Conservation (phyloP, 495 filamentous ascomycete species). For the Xylaria intraflava region DNA sequence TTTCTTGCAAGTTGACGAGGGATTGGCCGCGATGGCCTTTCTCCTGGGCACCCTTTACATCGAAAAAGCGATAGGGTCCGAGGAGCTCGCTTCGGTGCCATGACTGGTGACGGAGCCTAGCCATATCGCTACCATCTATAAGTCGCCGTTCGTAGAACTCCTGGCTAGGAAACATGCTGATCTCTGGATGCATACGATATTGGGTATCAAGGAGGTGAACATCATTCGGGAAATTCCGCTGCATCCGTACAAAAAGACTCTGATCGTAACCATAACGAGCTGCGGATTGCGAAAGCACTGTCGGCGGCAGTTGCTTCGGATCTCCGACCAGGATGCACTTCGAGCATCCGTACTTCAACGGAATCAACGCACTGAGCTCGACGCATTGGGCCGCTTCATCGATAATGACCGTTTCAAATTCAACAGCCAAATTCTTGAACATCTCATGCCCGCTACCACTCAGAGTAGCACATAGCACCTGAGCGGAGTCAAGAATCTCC, state of each 20-base stretch:
- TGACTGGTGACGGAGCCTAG: conserved; percentile 58
- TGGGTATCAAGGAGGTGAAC: conserved; percentile 95
- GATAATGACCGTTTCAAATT: conserved; percentile 97
- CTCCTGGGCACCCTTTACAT: conserved; percentile 82
- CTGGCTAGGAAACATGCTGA: conserved; percentile 79
- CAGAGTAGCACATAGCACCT: conserved; percentile 91
- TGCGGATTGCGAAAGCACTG: conserved; percentile 88
- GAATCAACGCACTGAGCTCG: conserved; percentile 92
- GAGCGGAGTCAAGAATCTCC: conserved; percentile 78
- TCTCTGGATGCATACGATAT: conserved; percentile 98
- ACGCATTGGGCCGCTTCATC: conserved; percentile 98
- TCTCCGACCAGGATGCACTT: conserved; percentile 98
- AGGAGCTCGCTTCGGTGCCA: conserved; percentile 82
- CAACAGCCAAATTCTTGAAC: conserved; percentile 88
- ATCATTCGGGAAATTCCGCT: conserved; percentile 76
- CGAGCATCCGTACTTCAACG: conserved; percentile 92
- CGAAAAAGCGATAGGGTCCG: conserved; percentile 94
- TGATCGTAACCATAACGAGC: conserved; percentile 93
- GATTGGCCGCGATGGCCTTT: conserved; percentile 74
- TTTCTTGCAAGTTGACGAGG: conserved; percentile 79
- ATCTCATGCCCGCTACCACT: conserved; percentile 96
- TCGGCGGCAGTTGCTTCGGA: conserved; percentile 93
- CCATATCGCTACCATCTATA: conserved; percentile 79
- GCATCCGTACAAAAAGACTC: conserved; percentile 97
- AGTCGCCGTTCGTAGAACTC: conserved; percentile 89